These are phyloP conservation scores for Phytophthora constricta DNA, from an alignment of 352 stramenopile species.

Conservation along the genomic window DNA sequence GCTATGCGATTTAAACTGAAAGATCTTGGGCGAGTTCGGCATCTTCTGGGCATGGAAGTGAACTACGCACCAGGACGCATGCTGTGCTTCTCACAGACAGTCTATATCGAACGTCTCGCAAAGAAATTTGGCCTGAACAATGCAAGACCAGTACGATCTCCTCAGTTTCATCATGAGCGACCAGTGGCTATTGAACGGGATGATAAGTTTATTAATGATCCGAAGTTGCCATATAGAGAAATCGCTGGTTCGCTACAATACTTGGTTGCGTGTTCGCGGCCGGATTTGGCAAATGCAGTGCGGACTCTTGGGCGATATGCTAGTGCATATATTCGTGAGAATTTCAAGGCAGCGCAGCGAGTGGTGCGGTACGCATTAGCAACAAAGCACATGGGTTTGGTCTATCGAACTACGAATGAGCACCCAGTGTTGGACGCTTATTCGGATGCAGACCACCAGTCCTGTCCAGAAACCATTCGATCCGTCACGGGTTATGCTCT, in stretches of 20 bases:
- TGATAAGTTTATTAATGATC: background rate
- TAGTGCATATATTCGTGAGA: slow-evolving; percentile 2
- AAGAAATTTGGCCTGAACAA: background rate
- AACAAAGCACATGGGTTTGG: background rate
- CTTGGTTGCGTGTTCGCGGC: background rate
- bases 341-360: slow-evolving; percentile 2
- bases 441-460: slow-evolving; percentile 4
- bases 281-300: slow-evolving; percentile 7
- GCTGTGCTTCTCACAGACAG: background rate
- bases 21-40: background rate
- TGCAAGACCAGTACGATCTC: background rate
- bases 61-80: background rate
- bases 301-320: slow-evolving; percentile 1
- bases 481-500: slow-evolving; percentile 6
- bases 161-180: slow-evolving; percentile 1
- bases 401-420: slow-evolving; percentile 1
- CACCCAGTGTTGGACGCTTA: background rate
- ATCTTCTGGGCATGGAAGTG: background rate
- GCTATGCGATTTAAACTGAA: background rate
- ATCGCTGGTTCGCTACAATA: slow-evolving; percentile 9
- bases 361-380: slow-evolving; percentile 6
- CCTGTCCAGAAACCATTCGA: background rate
- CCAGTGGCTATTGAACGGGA: background rate
- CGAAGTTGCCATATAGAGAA: slow-evolving; percentile 2
- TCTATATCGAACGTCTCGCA: background rate